These are phyloP conservation scores for Platanthera zijinensis DNA, from an alignment of 106 monocot species.

Conservation along the genomic window DNA sequence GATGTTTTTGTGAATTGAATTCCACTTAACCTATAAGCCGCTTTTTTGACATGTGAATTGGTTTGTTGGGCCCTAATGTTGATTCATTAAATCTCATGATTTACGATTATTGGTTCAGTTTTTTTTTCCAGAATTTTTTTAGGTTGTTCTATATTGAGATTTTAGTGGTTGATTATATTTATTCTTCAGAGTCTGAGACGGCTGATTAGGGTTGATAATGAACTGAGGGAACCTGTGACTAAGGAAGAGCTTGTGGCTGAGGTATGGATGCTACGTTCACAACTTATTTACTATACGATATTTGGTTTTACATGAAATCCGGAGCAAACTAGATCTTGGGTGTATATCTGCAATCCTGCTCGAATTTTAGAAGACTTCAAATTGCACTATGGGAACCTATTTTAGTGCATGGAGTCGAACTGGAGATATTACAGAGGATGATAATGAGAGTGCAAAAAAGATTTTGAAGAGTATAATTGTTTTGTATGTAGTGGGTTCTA, in stretches of 20 bases:
- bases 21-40: neutral
- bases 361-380: too few species aligned
- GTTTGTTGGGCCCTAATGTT: neutral
- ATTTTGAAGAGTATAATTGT: too few species aligned
- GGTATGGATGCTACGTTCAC: constrained; percentile 30
- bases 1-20: neutral
- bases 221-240: constrained; percentile 62
- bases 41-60: neutral
- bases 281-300: neutral
- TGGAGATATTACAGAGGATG: too few species aligned
- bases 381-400: too few species aligned
- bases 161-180: neutral
- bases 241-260: constrained; percentile 90
- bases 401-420: too few species aligned
- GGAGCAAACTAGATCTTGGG: neutral
- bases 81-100: neutral
- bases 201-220: constrained; percentile 63
- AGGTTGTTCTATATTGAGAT: neutral
- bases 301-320: neutral
- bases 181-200: constrained; percentile 50
- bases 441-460: too few species aligned
- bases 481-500: too few species aligned
- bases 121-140: neutral
- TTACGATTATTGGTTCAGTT: neutral
- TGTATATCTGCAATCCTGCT: too few species aligned